Percentiles rank a stretch among this genome's conserved stretches.
Evolutionary conservation across 208 protist species (phyloP).

Genomic region (Tetramitus jugosus): DNA sequence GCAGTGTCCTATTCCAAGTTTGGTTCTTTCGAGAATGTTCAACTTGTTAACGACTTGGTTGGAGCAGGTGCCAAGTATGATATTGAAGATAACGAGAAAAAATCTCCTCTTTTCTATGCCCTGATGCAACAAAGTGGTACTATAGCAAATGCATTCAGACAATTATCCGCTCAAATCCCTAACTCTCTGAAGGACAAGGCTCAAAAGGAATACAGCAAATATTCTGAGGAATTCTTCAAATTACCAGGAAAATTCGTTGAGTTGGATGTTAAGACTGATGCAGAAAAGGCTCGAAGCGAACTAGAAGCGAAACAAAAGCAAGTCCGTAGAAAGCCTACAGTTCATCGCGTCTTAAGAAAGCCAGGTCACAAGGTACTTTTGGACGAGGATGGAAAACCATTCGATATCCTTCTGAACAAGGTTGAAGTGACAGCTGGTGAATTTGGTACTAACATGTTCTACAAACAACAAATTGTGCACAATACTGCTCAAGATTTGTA

Average conservation of each 20-base stretch:
- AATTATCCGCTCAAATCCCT: too few species aligned
- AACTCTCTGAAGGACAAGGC: background rate
- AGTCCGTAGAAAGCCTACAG: background rate
- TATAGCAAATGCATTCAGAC: background rate
- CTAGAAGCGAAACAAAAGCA: background rate
- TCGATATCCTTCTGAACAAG: constrained; percentile 28
- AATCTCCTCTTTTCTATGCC: constrained; percentile 26
- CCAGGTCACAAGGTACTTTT: too few species aligned
- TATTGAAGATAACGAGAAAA: background rate
- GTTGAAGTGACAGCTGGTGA: constrained; percentile 24
- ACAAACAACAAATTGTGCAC: constrained; percentile 28
- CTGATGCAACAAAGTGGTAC: background rate
- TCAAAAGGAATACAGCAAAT: background rate
- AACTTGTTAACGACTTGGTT: constrained; percentile 6
- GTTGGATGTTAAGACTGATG: background rate
- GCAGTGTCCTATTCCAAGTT: background rate
- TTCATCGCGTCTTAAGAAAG: too few species aligned
- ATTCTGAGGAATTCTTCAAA: background rate
- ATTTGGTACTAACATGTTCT: constrained; percentile 30
- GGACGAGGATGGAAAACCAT: background rate
- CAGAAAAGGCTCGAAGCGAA: background rate
- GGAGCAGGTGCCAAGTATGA: background rate
- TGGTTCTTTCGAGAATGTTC: constrained; percentile 4
- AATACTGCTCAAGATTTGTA: constrained; percentile 27
- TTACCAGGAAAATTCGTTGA: background rate